Conservation (phyloP, 208 protist genomes). For the Endotrypanum monterogeii region DNA sequence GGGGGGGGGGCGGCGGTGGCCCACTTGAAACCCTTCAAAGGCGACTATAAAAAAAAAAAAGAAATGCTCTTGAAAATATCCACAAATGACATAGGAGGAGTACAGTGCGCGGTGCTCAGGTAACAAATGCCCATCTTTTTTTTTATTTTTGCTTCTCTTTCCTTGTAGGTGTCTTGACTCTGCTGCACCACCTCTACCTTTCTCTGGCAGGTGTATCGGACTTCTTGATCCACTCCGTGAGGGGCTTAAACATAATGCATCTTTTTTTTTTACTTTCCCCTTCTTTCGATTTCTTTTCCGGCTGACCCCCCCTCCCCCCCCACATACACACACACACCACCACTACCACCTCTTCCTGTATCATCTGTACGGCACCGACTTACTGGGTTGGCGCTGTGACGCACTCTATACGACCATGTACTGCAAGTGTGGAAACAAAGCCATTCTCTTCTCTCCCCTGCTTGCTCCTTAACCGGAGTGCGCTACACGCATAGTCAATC, state of each 20-base stretch:
- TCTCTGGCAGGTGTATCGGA: neutral
- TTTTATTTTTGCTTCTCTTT: too few relatives aligned
- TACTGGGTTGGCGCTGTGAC: neutral
- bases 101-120: too few relatives aligned
- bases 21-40: too few relatives aligned
- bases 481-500: neutral
- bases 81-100: too few relatives aligned
- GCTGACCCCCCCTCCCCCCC: too few relatives aligned
- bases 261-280: neutral
- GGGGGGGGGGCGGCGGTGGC: too few relatives aligned
- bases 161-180: too few relatives aligned
- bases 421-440: neutral
- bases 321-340: neutral
- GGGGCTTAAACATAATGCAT: neutral
- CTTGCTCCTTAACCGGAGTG: neutral
- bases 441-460: neutral
- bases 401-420: neutral
- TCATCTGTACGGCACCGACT: neutral
- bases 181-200: neutral
- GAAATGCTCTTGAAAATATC: too few relatives aligned
- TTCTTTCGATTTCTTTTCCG: neutral
- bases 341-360: too few relatives aligned
- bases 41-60: too few relatives aligned
- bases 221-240: neutral
- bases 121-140: too few relatives aligned